Percentiles rank a stretch among this genome's conserved stretches.
Conservation (phyloP, 1,284 basidiomycete species). For the Leccinum angustisporum region DNA sequence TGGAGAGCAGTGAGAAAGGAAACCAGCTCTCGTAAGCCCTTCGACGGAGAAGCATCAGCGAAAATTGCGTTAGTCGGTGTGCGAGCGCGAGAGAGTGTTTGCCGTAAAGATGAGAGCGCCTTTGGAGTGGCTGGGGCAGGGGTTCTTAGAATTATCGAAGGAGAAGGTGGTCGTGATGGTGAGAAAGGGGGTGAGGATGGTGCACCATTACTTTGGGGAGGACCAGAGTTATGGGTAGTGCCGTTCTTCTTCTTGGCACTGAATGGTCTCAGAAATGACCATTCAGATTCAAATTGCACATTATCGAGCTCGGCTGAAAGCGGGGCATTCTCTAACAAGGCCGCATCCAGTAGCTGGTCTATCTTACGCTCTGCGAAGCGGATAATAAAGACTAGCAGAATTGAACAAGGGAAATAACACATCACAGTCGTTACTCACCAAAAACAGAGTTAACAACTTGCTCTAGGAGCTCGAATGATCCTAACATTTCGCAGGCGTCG, state of each 20-base stretch:
- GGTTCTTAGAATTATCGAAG: conserved; percentile 40
- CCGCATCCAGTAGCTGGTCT: conserved; percentile 81
- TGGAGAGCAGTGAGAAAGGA: conserved; percentile 88
- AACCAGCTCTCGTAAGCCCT: conserved; percentile 69
- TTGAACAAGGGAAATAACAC: conserved; percentile 9
- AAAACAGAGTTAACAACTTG: conserved; percentile 95
- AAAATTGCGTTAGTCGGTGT: conserved; percentile 52
- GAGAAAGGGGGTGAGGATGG: conserved; percentile 42
- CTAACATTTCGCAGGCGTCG: conserved; percentile 76
- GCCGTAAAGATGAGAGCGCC: conserved; percentile 61
- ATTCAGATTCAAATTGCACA: conserved; percentile 94
- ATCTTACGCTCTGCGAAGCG: conserved; percentile 88
- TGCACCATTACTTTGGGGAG: conserved; percentile 38
- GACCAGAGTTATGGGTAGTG: conserved; percentile 31
- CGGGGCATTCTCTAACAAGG: conserved; percentile 84
- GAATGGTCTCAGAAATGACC: conserved; percentile 86
- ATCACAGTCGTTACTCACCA: conserved; percentile 48
- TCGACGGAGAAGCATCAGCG: conserved; percentile 43
- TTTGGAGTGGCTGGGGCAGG: conserved; percentile 44
- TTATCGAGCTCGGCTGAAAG: conserved; percentile 77
- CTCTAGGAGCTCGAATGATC: conserved; percentile 76
- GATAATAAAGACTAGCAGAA: conserved; percentile 82
- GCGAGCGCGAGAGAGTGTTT: conserved; percentile 56
- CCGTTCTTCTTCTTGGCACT: conserved; percentile 62
- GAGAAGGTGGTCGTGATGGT: conserved; percentile 50